Evolutionary conservation across 768 basidiomycete species (phyloP), one percentile per base, ranked within the genome.

Genomic region (Kwoniella dejecticola): DNA sequence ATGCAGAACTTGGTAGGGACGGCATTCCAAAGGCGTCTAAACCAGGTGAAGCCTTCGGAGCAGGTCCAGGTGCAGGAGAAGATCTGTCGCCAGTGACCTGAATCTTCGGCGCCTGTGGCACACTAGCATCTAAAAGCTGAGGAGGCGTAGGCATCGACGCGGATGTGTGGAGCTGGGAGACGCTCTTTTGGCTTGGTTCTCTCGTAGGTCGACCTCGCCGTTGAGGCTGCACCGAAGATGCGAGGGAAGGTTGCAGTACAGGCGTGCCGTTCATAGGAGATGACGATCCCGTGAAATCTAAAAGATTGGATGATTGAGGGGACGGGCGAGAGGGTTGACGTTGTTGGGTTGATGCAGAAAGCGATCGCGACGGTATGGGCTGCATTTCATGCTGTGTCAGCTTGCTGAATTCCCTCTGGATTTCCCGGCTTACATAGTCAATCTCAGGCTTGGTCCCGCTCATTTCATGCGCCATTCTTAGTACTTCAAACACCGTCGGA

Each of bases 391-490:
- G 10, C 42, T 8, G 4, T 6, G 48, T 58, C 13, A 61, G 2
- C n/a, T n/a, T n/a, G n/a, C n/a, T n/a, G n/a, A n/a, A n/a, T n/a
- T n/a, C n/a, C n/a, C n/a, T n/a, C n/a, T n/a, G n/a, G n/a, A n/a
- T n/a, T n/a, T n/a, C n/a, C n/a, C n/a, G n/a, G n/a, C 80, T 62
- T 46, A 82, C 81, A 71, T 96, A 96, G 38, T 85, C 81, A 71
- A 88, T 89, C 38, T 84, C 84, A 6, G 92, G 90, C 75, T 86
- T 89, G 0, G 91, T 91, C 11, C 93, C 91, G 21, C 94, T 88
- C 69, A 96, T 84, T 29, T 83, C 83, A 80, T 97, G 96, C 1
- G 94, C 90, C 61, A 85, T 84, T 46, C 83, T 81, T 44, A 98
- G 86, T 13, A 95, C 80, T 69, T 96, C 91, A 70, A 94, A 97